A percentile compares a stretch with the other conserved stretches of the same genome.
Evolutionary conservation across 768 basidiomycete genomes (phyloP).

Genomic region (Hemileccinum impolitum): DNA sequence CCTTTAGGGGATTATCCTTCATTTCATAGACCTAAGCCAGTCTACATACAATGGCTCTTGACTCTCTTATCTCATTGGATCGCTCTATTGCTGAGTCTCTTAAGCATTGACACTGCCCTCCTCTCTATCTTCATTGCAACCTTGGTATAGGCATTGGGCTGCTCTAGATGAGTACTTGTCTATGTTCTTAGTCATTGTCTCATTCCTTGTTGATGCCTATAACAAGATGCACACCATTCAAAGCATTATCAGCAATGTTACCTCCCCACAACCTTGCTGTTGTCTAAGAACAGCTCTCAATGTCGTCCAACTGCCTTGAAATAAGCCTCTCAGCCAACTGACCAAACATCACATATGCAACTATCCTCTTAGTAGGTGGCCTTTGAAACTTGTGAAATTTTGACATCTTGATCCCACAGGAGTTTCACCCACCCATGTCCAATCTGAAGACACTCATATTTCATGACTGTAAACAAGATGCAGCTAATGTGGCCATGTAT

Average conservation of each 20-base stretch:
- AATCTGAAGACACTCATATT: conserved; percentile 16
- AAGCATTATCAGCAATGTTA: conserved; percentile 3
- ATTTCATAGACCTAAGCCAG: too few relatives aligned
- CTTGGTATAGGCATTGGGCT: too few relatives aligned
- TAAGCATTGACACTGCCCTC: too few relatives aligned
- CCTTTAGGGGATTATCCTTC: too few relatives aligned
- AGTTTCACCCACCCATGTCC: not conserved
- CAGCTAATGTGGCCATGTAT: conserved; percentile 3
- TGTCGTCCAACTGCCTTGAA: not conserved
- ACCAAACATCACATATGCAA: conserved; percentile 3
- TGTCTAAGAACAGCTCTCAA: not conserved
- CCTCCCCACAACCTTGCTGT: not conserved
- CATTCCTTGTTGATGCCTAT: too few relatives aligned
- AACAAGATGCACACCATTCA: too few relatives aligned
- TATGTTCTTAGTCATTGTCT: too few relatives aligned
- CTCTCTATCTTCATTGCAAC: too few relatives aligned
- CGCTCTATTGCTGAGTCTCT: too few relatives aligned
- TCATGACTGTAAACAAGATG: conserved; percentile 13
- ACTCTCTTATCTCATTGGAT: too few relatives aligned
- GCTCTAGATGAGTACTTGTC: too few relatives aligned
- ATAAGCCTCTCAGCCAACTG: not conserved
- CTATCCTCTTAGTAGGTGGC: not conserved
- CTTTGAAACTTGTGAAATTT: not conserved
- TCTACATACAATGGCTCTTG: too few relatives aligned
- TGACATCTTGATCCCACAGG: not conserved